Base-by-base conservation (phyloP, 148 eudicot species). In the Tetragonia tetragonoides region DNA sequence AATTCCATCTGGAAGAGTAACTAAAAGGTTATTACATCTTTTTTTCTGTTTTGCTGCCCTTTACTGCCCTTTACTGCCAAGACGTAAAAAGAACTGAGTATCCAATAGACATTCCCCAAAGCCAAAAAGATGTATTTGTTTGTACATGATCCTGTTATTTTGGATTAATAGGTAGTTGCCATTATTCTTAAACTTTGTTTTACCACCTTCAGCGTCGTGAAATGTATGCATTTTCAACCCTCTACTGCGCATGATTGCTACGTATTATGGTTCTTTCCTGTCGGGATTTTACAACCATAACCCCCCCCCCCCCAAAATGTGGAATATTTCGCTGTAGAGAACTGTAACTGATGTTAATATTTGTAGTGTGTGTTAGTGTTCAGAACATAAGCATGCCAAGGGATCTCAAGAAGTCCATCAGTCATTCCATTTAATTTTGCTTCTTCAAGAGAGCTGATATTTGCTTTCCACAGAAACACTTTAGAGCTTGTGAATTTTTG, bases 161-260 rank as follows among this genome's bases (percentile, higher is more conserved):
- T 62, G 51, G 62, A 11, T 4, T 17, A 59, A 5, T 59, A 5
- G 62, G 21, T 17, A 11, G 18, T 59, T 59, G 62, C 62, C 23
- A 59, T 59, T 59, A 20, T 17, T 59, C 62, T 59, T 59, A 4
- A 59, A 20, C 18, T 21, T 79, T 51, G 64, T 12, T 40, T 60
- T 14, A 11, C n/a, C 23, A 47, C 38, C 15, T 34, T 61, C 5
- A 24, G 24, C 46, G 18, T 37, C 62, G 23, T 70, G 75, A 61
- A 51, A 78, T 28, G 34, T 49, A 62, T 68, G 66, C 59, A 47
- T 28, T 78, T 53, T 71, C 34, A 54, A 71, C 15, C 63, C 46
- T 49, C 37, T 62, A 42, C 66, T 8, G 21, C 49, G 18, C 12
- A 20, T 42, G 42, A 53, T 41, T 75, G 24, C 51, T 73, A 64